phyloP scores from a whole-genome alignment of 768 basidiomycete species.

The Russula griseocarnosa region DNA sequence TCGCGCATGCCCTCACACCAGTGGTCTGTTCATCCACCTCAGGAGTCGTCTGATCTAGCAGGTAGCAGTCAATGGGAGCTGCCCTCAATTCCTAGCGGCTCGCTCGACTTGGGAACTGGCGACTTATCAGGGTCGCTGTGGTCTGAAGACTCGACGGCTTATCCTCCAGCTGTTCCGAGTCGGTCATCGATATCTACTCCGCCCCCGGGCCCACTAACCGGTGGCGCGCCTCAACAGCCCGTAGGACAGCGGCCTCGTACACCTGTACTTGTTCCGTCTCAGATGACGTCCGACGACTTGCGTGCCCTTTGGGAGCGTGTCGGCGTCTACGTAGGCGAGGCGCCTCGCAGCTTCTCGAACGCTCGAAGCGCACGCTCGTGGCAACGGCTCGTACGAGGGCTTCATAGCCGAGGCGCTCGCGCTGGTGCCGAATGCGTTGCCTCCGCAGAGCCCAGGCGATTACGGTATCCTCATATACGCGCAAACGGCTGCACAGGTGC shows the following conservation, averaged over 20 bases:
- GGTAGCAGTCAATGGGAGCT: conserved; percentile 59
- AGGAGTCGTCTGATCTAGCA: conserved; percentile 36
- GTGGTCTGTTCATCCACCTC: conserved; percentile 32
- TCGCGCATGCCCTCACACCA: conserved; percentile 39
- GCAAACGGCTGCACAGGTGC: conserved; percentile 63
- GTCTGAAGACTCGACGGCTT: conserved; percentile 53
- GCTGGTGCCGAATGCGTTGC: conserved; percentile 59
- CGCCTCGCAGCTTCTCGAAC: conserved; percentile 65
- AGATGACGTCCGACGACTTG: conserved; percentile 58
- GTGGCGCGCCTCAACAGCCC: background rate
- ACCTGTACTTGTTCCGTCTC: background rate
- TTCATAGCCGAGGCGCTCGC: conserved; percentile 66
- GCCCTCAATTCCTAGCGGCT: conserved; percentile 53
- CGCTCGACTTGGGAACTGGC: conserved; percentile 50
- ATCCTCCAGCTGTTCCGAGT: conserved; percentile 30
- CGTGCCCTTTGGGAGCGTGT: conserved; percentile 66
- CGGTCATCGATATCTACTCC: conserved; percentile 28
- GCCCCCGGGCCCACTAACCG: conserved; percentile 27
- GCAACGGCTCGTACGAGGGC: conserved; percentile 79
- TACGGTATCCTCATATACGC: conserved; percentile 76
- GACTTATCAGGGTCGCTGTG: conserved; percentile 55
- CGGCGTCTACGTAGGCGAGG: conserved; percentile 69
- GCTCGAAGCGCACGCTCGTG: conserved; percentile 71
- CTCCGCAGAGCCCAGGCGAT: conserved; percentile 38
- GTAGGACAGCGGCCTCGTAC: conserved; percentile 11